Evolutionary conservation across 352 stramenopile genomes (phyloP).

Genomic region (Phytopythium aichiense): DNA sequence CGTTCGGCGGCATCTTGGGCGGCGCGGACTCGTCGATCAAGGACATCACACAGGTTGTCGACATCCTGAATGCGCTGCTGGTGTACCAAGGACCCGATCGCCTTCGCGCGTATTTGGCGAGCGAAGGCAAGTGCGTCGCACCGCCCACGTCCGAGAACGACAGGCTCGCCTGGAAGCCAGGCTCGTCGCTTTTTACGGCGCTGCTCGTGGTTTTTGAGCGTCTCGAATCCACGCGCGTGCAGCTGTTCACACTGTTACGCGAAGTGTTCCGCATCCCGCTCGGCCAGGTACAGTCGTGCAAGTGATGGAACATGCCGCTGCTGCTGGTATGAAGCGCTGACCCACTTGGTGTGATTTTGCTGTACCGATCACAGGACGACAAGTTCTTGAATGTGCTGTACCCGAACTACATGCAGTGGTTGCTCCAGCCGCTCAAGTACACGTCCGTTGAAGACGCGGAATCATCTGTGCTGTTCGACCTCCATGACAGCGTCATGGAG

Average conservation of each 20-base stretch:
- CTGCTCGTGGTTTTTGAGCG: constrained; percentile 66
- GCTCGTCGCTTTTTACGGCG: constrained; percentile 70
- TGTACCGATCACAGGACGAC: constrained; percentile 47
- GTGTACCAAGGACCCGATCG: constrained; percentile 70
- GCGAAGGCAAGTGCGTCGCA: constrained; percentile 63
- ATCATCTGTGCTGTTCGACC: constrained; percentile 48
- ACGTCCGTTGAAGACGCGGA: constrained; percentile 30
- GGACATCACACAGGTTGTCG: constrained; percentile 46
- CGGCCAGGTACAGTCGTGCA: constrained; percentile 37
- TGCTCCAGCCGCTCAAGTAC: constrained; percentile 78
- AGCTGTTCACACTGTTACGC: constrained; percentile 61
- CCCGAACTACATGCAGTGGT: constrained; percentile 84
- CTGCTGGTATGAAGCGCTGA: background rate
- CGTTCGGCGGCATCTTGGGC: constrained; percentile 47
- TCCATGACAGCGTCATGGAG: constrained; percentile 83
- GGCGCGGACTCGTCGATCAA: constrained; percentile 35
- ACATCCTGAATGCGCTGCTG: constrained; percentile 69
- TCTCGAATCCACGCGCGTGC: constrained; percentile 53
- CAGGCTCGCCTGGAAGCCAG: constrained; percentile 51
- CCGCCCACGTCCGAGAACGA: constrained; percentile 59
- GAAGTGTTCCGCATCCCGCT: constrained; percentile 75
- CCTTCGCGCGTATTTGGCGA: constrained; percentile 58
- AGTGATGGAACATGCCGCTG: background rate
- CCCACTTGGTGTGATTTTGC: background rate
- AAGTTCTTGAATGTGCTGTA: constrained; percentile 86